These are phyloP conservation scores for Pseudogymnoascus sp. DNA, from an alignment of 2,329 filamentous ascomycete species.

Conservation along the genomic window DNA sequence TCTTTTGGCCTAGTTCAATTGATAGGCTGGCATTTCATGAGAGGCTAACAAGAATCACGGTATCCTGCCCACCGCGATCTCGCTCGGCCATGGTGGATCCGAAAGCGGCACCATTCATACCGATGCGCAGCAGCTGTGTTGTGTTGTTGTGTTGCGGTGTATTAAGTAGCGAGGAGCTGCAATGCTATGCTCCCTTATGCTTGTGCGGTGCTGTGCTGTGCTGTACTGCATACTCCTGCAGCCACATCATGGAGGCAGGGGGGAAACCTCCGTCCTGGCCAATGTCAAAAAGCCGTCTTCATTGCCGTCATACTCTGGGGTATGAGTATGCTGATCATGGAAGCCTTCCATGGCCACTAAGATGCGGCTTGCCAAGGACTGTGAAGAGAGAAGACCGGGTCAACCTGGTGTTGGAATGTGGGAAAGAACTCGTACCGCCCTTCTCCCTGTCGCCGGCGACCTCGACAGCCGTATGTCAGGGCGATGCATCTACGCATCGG, in stretches of 20 bases:
- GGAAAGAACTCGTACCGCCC: not conserved
- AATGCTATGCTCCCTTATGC: not conserved
- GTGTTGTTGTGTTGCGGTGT: not conserved
- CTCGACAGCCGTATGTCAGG: not conserved
- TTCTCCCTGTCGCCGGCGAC: not conserved
- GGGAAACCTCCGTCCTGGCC: not conserved
- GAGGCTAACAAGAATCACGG: not conserved
- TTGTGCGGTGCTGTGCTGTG: not conserved
- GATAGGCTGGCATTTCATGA: not conserved
- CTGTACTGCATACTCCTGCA: not conserved
- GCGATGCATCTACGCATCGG: not conserved
- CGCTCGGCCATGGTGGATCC: conserved; percentile 6
- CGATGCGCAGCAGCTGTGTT: not conserved
- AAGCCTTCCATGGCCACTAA: not conserved
- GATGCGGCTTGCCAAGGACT: not conserved
- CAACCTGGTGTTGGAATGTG: not conserved
- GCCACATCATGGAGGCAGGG: not conserved
- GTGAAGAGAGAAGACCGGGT: not conserved
- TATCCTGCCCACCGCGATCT: not conserved
- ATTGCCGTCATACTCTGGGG: not conserved
- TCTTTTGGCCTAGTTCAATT: not conserved
- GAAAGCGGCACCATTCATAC: not conserved
- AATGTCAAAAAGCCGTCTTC: not conserved
- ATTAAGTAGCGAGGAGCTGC: not conserved
- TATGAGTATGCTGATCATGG: not conserved